Conservation (phyloP, 441 rosid species). For the Lepidium campestre region DNA sequence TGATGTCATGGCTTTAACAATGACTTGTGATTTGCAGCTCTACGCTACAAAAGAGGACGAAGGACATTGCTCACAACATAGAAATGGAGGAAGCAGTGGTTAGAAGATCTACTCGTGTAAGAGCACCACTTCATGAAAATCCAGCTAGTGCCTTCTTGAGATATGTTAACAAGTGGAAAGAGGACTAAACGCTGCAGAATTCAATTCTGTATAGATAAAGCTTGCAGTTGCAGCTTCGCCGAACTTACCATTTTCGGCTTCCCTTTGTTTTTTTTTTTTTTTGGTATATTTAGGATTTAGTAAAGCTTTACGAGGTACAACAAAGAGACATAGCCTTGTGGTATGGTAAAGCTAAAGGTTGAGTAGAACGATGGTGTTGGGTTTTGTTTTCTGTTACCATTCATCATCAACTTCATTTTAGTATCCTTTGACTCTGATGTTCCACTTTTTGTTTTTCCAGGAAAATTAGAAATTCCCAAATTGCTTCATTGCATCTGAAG, state of each 20-base stretch:
- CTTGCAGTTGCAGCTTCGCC: constrained; percentile 15
- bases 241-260: neutral
- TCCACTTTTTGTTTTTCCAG: neutral
- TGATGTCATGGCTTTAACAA: neutral
- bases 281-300: neutral
- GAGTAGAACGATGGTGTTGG: constrained; percentile 29
- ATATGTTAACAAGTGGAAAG: constrained; percentile 94
- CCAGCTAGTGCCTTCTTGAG: constrained; percentile 71
- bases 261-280: neutral
- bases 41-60: constrained; percentile 66
- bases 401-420: constrained; percentile 20
- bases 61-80: constrained; percentile 51
- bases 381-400: constrained; percentile 14
- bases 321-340: constrained; percentile 3
- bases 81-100: constrained; percentile 77
- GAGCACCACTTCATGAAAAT: constrained; percentile 79
- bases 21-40: constrained; percentile 37
- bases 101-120: constrained; percentile 86
- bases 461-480: constrained; percentile 3
- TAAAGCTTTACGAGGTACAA: constrained; percentile 10
- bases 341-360: constrained; percentile 1
- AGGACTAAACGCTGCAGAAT: constrained; percentile 40
- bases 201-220: constrained; percentile 19
- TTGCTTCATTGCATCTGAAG: too few species aligned
- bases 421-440: constrained; percentile 2